phyloP scores from a whole-genome alignment of 2,329 filamentous ascomycete genomes.

The Penicillium griseofulvum region DNA sequence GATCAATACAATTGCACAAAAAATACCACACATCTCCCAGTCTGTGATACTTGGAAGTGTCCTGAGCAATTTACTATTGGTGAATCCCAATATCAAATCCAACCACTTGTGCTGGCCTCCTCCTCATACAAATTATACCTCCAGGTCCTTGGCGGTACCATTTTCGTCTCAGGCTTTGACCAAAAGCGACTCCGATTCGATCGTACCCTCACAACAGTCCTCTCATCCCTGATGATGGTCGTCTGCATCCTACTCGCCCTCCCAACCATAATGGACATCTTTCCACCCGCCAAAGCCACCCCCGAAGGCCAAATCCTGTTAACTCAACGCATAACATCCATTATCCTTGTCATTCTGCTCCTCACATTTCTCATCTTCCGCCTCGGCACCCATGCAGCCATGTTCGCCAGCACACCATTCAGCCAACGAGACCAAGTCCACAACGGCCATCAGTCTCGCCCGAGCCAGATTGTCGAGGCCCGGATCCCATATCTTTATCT shows the following conservation, averaged over 20 bases:
- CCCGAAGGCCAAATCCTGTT: constrained; percentile 8
- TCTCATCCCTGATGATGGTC: constrained; percentile 21
- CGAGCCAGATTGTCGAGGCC: background rate
- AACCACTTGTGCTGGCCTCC: background rate
- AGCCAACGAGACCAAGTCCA: background rate
- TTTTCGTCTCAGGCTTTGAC: constrained; percentile 16
- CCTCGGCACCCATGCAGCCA: constrained; percentile 13
- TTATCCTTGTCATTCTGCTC: constrained; percentile 11
- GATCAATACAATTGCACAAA: constrained; percentile 69
- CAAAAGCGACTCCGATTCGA: constrained; percentile 19
- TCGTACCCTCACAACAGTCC: constrained; percentile 18
- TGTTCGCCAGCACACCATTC: constrained; percentile 17
- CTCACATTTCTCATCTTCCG: constrained; percentile 15
- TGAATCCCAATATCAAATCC: constrained; percentile 33
- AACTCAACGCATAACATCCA: constrained; percentile 9
- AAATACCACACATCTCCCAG: constrained; percentile 74
- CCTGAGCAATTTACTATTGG: constrained; percentile 76
- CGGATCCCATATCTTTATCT: background rate
- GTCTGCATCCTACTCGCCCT: constrained; percentile 18
- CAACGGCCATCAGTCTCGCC: background rate
- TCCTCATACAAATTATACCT: background rate
- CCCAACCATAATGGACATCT: constrained; percentile 18
- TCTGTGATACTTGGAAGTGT: constrained; percentile 83
- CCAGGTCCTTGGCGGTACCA: constrained; percentile 15
- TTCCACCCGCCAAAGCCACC: constrained; percentile 12